These are phyloP conservation scores for Phalaenopsis aphrodite DNA, from an alignment of 106 monocot genomes.

Conservation along the genomic window DNA sequence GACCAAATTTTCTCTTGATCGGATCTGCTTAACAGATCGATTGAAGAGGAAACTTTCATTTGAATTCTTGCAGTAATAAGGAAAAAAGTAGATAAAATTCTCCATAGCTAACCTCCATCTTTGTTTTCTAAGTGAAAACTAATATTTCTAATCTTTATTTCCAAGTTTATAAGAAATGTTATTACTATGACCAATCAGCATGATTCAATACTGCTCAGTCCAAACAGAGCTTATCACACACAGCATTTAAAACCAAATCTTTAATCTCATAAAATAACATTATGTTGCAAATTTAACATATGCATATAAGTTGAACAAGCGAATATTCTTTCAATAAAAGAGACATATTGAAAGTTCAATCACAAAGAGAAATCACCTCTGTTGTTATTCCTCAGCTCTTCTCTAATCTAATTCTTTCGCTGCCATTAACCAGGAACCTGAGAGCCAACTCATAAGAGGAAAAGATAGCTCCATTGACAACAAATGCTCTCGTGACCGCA, in stretches of 20 bases:
- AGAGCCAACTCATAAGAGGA: constrained; percentile 79
- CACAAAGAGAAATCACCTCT: neutral
- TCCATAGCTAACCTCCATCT: too few species aligned
- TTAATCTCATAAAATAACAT: neutral
- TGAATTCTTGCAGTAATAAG: too few species aligned
- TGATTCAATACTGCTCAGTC: too few species aligned
- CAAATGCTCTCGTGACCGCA: constrained; percentile 71
- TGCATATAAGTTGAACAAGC: neutral
- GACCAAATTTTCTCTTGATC: too few species aligned
- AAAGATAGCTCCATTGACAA: constrained; percentile 95
- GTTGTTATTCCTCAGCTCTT: constrained; percentile 24
- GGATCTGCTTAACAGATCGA: too few species aligned
- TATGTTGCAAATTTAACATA: neutral
- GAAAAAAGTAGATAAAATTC: too few species aligned
- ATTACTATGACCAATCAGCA: too few species aligned
- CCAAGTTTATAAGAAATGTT: too few species aligned
- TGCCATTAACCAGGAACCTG: constrained; percentile 39
- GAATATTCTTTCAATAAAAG: neutral
- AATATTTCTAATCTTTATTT: too few species aligned
- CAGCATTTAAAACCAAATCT: neutral
- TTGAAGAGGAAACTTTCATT: too few species aligned
- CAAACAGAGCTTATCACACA: too few species aligned
- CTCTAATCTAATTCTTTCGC: constrained; percentile 29
- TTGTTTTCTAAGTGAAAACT: too few species aligned
- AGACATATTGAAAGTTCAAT: neutral